phyloP scores from a whole-genome alignment of 805 yeast genomes.

The Metschnikowia gelsemii region DNA sequence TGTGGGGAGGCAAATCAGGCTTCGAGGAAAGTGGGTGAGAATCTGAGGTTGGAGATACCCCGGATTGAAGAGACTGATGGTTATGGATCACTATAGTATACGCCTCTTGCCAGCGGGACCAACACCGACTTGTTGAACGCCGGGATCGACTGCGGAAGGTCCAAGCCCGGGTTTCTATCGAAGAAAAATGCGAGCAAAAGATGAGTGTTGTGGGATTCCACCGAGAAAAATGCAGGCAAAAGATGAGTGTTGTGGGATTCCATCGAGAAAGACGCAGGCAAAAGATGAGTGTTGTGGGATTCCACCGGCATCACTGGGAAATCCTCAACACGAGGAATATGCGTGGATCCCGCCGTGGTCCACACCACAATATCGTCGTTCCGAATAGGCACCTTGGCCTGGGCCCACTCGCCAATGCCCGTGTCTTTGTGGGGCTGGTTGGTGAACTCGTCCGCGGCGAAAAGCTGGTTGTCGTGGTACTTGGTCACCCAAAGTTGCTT shows the following conservation, averaged over 20 bases:
- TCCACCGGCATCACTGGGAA: constrained; percentile 92
- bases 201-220: no score
- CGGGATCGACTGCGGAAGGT: constrained; percentile 70
- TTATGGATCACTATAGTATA: no score
- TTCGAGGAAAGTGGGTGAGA: no score
- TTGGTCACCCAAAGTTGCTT: constrained; percentile 82
- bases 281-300: constrained; percentile 62
- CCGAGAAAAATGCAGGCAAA: no score
- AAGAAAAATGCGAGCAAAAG: constrained; percentile 73
- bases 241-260: no score
- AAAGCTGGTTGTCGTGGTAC: constrained; percentile 67
- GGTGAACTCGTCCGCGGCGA: constrained; percentile 84
- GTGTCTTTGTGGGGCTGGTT: constrained; percentile 72
- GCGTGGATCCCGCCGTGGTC: constrained; percentile 82
- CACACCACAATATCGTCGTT: constrained; percentile 74
- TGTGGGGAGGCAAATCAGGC: no score
- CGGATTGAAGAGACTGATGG: no score
- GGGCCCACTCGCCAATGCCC: constrained; percentile 71
- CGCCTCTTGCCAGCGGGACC: no score
- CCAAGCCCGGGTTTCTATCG: constrained; percentile 74
- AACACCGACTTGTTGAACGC: constrained; percentile 62
- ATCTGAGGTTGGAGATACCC: no score
- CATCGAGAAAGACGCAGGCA: no score
- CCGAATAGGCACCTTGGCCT: constrained; percentile 66
- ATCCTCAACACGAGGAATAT: constrained; percentile 79